These are phyloP conservation scores for Aspergillus sp. DNA, from an alignment of 2,329 filamentous ascomycete genomes.

Conservation along the genomic window DNA sequence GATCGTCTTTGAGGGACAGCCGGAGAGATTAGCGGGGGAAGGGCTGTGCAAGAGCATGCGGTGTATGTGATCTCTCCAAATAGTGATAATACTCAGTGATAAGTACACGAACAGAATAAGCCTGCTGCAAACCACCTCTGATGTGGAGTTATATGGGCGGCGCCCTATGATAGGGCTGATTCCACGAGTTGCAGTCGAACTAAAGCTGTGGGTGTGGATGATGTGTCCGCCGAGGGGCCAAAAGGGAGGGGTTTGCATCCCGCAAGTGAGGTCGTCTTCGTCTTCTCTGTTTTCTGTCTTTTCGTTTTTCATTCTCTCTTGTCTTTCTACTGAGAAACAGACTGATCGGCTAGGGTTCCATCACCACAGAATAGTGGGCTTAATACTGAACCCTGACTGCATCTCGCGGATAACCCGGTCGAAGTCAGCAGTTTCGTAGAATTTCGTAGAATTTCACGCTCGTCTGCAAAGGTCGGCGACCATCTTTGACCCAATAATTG, in stretches of 20 bases:
- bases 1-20: too few relatives aligned
- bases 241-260: background rate
- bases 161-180: background rate
- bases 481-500: slow-evolving; percentile 49
- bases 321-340: background rate
- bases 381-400: slow-evolving; percentile 27
- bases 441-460: slow-evolving; percentile 49
- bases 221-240: background rate
- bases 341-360: background rate
- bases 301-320: too few relatives aligned
- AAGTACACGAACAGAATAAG: too few relatives aligned
- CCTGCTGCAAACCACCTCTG: background rate
- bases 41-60: too few relatives aligned
- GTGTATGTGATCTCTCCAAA: too few relatives aligned
- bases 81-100: too few relatives aligned
- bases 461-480: slow-evolving; percentile 50
- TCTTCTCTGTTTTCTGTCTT: too few relatives aligned
- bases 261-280: too few relatives aligned
- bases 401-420: slow-evolving; percentile 27
- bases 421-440: slow-evolving; percentile 39
- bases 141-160: background rate
- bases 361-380: slow-evolving; percentile 31
- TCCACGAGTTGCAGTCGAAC: background rate
- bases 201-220: background rate
- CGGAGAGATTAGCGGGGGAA: too few relatives aligned